A percentile compares a stretch with the other conserved stretches of the same genome.
These are phyloP conservation scores for Cornus florida DNA, from an alignment of 148 eudicot genomes.

Conservation along the genomic window DNA sequence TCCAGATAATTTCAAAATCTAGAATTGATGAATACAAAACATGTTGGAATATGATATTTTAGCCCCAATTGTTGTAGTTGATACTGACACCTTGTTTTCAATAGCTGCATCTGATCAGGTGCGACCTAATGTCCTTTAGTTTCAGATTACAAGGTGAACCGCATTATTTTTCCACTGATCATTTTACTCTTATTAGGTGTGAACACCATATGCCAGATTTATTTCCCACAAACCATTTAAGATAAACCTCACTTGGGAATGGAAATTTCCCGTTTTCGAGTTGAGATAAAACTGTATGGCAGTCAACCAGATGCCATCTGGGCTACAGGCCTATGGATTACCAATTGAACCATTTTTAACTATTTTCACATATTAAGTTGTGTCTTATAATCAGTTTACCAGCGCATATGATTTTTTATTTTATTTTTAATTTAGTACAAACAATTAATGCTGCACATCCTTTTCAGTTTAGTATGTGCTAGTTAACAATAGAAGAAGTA, in stretches of 20 bases:
- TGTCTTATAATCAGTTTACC: no score
- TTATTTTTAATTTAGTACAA: no score
- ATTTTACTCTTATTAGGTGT: not conserved
- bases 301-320: not conserved
- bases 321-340: not conserved
- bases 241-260: not conserved
- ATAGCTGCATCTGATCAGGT: not conserved
- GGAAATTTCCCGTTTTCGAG: not conserved
- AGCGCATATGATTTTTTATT: no score
- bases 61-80: not conserved
- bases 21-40: not conserved
- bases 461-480: no score
- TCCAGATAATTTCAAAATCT: not conserved
- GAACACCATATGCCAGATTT: not conserved
- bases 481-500: no score
- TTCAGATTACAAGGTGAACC: not conserved
- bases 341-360: not conserved
- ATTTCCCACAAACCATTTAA: not conserved
- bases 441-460: no score
- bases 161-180: not conserved
- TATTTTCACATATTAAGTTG: not conserved
- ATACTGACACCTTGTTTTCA: not conserved
- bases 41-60: not conserved
- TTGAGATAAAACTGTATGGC: not conserved
- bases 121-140: not conserved